Percentiles rank a stretch among this genome's conserved stretches.
phyloP scores from a whole-genome alignment of 129 eudicot species.

The Escallonia rubra region DNA sequence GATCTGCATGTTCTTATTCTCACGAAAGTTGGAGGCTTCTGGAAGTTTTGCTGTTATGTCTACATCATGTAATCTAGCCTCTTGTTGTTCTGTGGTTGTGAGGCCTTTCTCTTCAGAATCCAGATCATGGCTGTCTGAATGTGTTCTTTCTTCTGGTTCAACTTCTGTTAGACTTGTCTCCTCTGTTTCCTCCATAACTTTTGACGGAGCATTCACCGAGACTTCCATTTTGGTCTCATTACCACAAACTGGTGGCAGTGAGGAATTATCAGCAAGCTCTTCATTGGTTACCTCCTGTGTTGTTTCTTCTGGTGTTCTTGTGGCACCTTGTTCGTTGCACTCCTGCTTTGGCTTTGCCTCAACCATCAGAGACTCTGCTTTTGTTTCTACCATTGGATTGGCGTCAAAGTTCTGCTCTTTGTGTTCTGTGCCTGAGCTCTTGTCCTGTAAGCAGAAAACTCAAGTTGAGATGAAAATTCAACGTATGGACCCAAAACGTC shows the following conservation, averaged over 20 bases:
- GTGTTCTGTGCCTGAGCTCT: slow-evolving; percentile 3
- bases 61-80: background rate
- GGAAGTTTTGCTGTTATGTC: background rate
- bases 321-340: background rate
- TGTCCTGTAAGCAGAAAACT: background rate
- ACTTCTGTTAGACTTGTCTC: background rate
- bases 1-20: slow-evolving; percentile 2
- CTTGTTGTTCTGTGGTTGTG: background rate
- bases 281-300: background rate
- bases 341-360: slow-evolving; percentile 2
- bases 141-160: background rate
- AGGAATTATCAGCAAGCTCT: background rate
- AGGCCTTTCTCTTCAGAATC: background rate
- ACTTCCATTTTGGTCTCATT: slow-evolving; percentile 4
- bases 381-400: slow-evolving; percentile 5
- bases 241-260: background rate
- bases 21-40: slow-evolving; percentile 1
- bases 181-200: background rate
- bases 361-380: slow-evolving; percentile 1
- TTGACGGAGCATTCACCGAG: background rate
- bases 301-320: background rate
- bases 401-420: background rate
- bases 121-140: background rate
- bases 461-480: background rate
- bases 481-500: no score